Conservation (phyloP, 805 yeast genomes). For the Ogataea pini region DNA sequence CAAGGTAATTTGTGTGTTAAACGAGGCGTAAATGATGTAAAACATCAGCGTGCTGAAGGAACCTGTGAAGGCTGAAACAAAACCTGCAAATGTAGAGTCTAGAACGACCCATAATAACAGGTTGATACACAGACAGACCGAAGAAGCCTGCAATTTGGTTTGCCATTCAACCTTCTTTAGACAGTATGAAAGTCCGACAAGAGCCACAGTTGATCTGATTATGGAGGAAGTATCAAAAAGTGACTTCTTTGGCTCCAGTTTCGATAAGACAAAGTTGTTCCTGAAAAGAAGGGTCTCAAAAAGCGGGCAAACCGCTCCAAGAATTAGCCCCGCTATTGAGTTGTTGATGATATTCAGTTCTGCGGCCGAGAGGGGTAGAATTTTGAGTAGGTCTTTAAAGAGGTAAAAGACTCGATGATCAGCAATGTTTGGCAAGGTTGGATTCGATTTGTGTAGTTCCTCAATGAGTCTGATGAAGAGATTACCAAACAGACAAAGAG, state of each 20-base stretch:
- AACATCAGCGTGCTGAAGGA: constrained; percentile 21
- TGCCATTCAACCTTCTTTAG: constrained; percentile 70
- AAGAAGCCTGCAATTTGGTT: constrained; percentile 61
- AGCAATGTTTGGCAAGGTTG: constrained; percentile 29
- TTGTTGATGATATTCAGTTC: constrained; percentile 27
- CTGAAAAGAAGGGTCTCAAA: constrained; percentile 26
- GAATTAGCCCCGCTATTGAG: constrained; percentile 55
- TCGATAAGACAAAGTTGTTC: background rate
- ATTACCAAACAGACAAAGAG: constrained; percentile 48
- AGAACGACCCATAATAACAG: constrained; percentile 60
- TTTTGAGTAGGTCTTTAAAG: constrained; percentile 26
- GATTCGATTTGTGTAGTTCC: constrained; percentile 45
- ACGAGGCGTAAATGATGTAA: constrained; percentile 10
- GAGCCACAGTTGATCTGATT: constrained; percentile 52
- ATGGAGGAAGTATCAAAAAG: constrained; percentile 25
- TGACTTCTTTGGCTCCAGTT: constrained; percentile 5
- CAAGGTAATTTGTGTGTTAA: background rate
- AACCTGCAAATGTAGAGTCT: constrained; percentile 28
- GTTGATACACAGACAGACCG: constrained; percentile 62
- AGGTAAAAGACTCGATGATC: constrained; percentile 38
- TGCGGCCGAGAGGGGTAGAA: constrained; percentile 22
- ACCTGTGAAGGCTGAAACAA: constrained; percentile 22
- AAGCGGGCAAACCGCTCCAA: constrained; percentile 56
- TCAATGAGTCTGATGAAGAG: constrained; percentile 53
- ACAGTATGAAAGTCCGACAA: constrained; percentile 71